A percentile compares a stretch with the other conserved stretches of the same genome.
Evolutionary conservation across 2,329 filamentous ascomycete genomes (phyloP).

Genomic region (Scedosporium minutisporum): DNA sequence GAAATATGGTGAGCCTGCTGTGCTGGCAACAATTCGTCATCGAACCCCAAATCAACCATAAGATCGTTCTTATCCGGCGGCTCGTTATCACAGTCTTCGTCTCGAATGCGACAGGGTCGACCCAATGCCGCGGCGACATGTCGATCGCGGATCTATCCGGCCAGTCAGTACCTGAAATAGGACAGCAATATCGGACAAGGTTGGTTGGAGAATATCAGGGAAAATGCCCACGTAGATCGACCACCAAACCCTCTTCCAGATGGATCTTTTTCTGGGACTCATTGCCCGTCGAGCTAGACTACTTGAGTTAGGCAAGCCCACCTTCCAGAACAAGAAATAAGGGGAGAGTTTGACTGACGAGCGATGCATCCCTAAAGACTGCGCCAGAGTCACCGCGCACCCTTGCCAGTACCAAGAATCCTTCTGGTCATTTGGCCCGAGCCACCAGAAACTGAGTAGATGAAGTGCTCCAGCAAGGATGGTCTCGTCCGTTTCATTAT

Average conservation of each 20-base stretch:
- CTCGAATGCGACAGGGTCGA: slow-evolving; percentile 25
- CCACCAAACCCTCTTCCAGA: no score
- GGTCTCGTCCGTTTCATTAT: slow-evolving; percentile 6
- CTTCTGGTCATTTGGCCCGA: slow-evolving; percentile 6
- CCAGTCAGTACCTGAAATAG: no score
- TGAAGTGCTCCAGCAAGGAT: slow-evolving; percentile 4
- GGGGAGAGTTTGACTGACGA: slow-evolving; percentile 16
- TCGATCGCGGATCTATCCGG: slow-evolving; percentile 14
- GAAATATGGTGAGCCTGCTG: no score
- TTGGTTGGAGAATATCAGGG: no score
- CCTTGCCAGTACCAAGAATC: slow-evolving; percentile 8
- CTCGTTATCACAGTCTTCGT: slow-evolving; percentile 29
- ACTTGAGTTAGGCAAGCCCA: no score
- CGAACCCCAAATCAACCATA: slow-evolving; percentile 15
- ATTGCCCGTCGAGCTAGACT: no score
- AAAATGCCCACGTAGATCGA: no score
- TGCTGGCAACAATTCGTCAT: no score
- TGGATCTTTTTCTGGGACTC: no score
- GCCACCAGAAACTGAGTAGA: slow-evolving; percentile 9
- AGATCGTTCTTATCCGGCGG: slow-evolving; percentile 20
- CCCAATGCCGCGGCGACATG: slow-evolving; percentile 26
- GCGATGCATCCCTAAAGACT: slow-evolving; percentile 8
- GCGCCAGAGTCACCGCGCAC: slow-evolving; percentile 8
- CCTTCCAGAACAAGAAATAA: slow-evolving; percentile 6
- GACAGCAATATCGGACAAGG: no score